Evolutionary conservation across 2,329 filamentous ascomycete genomes (phyloP), one percentile per base, ranked within the genome.

Genomic region (Ascochyta koolunga): DNA sequence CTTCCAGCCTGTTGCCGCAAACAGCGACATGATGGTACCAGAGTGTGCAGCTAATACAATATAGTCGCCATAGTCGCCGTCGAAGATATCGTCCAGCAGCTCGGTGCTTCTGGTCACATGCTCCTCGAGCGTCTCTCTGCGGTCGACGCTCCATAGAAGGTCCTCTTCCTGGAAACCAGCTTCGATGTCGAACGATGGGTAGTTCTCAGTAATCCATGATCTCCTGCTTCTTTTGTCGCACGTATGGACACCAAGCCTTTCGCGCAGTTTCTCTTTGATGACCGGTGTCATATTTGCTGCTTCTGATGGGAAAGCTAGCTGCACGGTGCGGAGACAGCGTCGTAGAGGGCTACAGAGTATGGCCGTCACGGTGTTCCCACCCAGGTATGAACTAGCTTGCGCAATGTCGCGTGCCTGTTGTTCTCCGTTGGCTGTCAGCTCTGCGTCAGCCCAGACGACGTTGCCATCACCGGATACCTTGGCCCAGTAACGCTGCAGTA

Each of bases 221-320:
- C 77, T 80, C 58, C 73, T 80, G 10, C 79, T 81, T 9, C 86
- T 78, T 32, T 81, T 78, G 70, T 89, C 85, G 68, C 87, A 89
- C 1, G 85, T 88, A 65, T 88, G 86, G 33, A 85, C 81, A 50
- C 82, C 84, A 53, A 88, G 81, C 5, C 81, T 80, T 71, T 89
- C 86, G 32, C 86, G 80, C 60, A 88, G 44, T 56, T 78, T 76
- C 64, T 88, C 86, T 71, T 87, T 88, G 53, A 89, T 75, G 2
- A 77, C 71, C 0, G 85, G 85, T 25, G 5, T 15, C 6, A 4
- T 67, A 68, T 27, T 5, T 36, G 9, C 8, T 21, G n/a, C 18
- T 25, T 33, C 50, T 10, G 61, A 86, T 86, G 0, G 78, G 78
- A 86, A 89, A 5, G 85, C 87, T 33, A 84, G 69, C 53, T 83